Base-by-base conservation (phyloP, 306 rosid species). In the Comarum palustre region DNA sequence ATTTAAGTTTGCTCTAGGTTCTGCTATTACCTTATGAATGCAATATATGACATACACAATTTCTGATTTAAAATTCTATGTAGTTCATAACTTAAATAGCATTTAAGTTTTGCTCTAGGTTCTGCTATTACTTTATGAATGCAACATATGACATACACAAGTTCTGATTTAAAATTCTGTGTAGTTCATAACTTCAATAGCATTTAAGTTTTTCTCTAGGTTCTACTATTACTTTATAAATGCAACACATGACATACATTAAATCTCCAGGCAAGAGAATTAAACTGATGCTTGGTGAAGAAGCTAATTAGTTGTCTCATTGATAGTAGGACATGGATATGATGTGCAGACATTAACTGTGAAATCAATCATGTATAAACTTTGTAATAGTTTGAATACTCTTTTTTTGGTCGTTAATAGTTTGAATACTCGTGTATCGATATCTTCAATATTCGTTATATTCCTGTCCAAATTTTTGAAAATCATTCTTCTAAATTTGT, bases 261-360 rank as follows among this genome's bases (percentile, higher is more conserved):
- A 58, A 27, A 25, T 27, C 19, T 5, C 19, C 19, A 2, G 39
- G 42, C 22, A 20, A 60, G 66, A 15, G 66, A 58, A 27, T 58
- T 58, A 58, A 58, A 25, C 16, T 25, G 32, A 58, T 12, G 36
- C 34, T 25, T 24, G 8, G 63, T 58, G 34, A 58, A 27, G 36
- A 58, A 25, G 64, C 64, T 27, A 58, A 58, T 61, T 32, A 32
- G 34, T 31, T 13, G 66, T 61, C 66, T 12, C 42, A 61, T 61
- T 17, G 2, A 32, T 61, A 61, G 66, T 61, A 32, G 42, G 11
- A 60, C 1, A 5, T 15, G 22, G 24, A 60, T 60, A 7, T 25
- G 34, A 57, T 57, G 32, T 9, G 64, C 38, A 58, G 38, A 27
- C 7, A 27, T 32, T 6, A 16, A 16, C 13, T 15, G 24, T 32